phyloP scores from a whole-genome alignment of 768 basidiomycete genomes.

The Trametes coccinea region DNA sequence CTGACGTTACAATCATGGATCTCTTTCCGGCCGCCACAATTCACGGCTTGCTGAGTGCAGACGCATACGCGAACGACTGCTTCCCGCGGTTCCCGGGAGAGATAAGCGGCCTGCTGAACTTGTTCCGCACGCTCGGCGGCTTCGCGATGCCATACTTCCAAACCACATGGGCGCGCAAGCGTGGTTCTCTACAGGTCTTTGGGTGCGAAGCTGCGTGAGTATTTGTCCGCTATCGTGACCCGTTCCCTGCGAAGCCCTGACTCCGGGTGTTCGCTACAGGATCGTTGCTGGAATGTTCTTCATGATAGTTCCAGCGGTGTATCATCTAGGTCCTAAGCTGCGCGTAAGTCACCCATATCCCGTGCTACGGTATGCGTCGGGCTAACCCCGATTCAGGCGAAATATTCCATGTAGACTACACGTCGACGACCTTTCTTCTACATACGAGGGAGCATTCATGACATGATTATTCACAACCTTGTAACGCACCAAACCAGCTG shows the following conservation, averaged over 20 bases:
- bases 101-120: conserved; percentile 58
- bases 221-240: neutral
- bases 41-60: conserved; percentile 31
- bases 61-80: conserved; percentile 48
- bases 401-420: neutral
- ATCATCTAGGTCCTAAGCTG: neutral
- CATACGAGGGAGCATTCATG: neutral
- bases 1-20: neutral
- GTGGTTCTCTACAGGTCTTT: conserved; percentile 60
- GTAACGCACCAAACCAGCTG: neutral
- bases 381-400: neutral
- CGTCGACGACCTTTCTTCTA: neutral
- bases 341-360: neutral
- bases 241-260: neutral
- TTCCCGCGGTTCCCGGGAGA: conserved; percentile 54
- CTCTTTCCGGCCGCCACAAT: neutral
- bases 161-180: conserved; percentile 57
- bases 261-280: neutral
- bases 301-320: neutral
- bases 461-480: neutral
- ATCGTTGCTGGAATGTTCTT: neutral
- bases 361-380: neutral
- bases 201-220: conserved; percentile 51
- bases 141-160: conserved; percentile 68
- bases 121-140: conserved; percentile 54